A percentile compares a stretch with the other conserved stretches of the same genome.
Conservation (phyloP, 108 stramenopile genomes). For the Cyclotella sp. region DNA sequence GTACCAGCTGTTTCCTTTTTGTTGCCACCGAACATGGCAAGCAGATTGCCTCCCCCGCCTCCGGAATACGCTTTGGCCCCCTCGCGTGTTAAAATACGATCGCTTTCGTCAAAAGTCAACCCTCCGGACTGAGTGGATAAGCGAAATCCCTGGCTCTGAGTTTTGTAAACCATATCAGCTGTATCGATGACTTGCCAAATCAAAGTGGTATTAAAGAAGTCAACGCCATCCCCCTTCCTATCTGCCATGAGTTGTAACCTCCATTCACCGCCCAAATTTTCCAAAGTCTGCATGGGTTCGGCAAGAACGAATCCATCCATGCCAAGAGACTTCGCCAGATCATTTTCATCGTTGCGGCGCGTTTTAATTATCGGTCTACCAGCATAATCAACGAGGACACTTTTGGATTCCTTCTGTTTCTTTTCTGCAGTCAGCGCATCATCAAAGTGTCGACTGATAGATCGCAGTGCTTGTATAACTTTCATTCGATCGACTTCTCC, state of each 20-base stretch:
- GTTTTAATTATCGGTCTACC: slow-evolving; percentile 42
- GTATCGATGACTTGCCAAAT: slow-evolving; percentile 70
- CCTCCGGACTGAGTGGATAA: slow-evolving; percentile 57
- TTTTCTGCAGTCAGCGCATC: slow-evolving; percentile 63
- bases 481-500: slow-evolving; percentile 68
- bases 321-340: slow-evolving; percentile 33
- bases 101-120: slow-evolving; percentile 53
- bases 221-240: slow-evolving; percentile 81
- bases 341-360: slow-evolving; percentile 18
- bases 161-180: slow-evolving; percentile 56
- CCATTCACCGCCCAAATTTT: slow-evolving; percentile 79
- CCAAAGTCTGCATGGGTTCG: slow-evolving; percentile 65
- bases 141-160: slow-evolving; percentile 58
- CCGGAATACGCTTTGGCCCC: slow-evolving; percentile 37
- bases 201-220: slow-evolving; percentile 77
- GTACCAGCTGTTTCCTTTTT: slow-evolving; percentile 48
- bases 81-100: slow-evolving; percentile 59
- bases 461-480: slow-evolving; percentile 75
- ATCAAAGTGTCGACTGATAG: slow-evolving; percentile 70
- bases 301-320: slow-evolving; percentile 70
- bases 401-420: slow-evolving; percentile 44
- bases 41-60: slow-evolving; percentile 44
- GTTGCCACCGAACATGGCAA: slow-evolving; percentile 52
- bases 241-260: slow-evolving; percentile 83
- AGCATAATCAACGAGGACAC: slow-evolving; percentile 46